Evolutionary conservation across 495 filamentous ascomycete species (phyloP), one percentile per base, ranked within the genome.

Genomic region (Chaetomium cochliodes): DNA sequence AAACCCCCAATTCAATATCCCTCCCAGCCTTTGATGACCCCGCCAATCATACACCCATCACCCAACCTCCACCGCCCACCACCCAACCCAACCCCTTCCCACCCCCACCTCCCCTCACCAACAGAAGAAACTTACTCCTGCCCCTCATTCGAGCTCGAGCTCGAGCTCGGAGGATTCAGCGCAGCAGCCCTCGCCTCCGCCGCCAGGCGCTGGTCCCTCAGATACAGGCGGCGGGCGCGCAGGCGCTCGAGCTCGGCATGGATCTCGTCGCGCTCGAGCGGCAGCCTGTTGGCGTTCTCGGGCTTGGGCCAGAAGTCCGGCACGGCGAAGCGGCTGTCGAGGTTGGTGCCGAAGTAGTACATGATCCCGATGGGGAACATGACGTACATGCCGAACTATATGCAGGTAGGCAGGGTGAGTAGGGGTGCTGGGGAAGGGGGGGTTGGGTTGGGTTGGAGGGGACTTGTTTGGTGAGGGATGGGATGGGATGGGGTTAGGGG

Each of bases 331-430:
- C 90, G 88, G 60, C 87, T 84, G 77, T 99, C 94, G 66, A 99
- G 90, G 76, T 99, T 99, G 50, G 92, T 96, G 74, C 94, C 94
- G 81, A 97, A 98, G 80, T 98, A 98, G 83, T 96, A 98, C 94
- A 98, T 98, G 81, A 94, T 91, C 66, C 90, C 92, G 70, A 98
- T 97, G 25, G 94, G 94, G 79, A 98, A 98, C 83, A 97, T 87
- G 79, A 98, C 89, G 81, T 98, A 98, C 84, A 93, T 90, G 80
- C 93, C 92, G 80, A 97, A 97, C 93, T 97, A 37, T 37, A 6
- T 30, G 28, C 3, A 3, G 28, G 28, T 30, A 30, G 18, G 39
- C 30, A 26, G 25, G 51, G 16, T 22, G 46, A 55, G 28, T 47
- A 12, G 44, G 42, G 2, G 44, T 9, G 11, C 8, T 8, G 33